phyloP scores from a whole-genome alignment of 2,329 filamentous ascomycete species.

The Fusarium camptoceras region DNA sequence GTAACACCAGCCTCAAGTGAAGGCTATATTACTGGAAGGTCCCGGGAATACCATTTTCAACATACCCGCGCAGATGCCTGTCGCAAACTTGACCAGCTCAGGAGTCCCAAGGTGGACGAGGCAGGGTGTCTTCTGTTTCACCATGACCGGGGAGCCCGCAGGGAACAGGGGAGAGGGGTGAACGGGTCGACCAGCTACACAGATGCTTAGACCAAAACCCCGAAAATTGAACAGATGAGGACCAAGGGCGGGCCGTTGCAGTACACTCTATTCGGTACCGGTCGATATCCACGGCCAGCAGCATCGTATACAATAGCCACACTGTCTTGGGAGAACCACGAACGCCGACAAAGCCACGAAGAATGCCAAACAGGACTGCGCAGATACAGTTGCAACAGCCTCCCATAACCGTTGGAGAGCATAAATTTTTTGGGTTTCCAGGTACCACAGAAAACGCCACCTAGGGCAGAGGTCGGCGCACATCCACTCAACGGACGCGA shows the following conservation, averaged over 20 bases:
- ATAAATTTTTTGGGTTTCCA: slow-evolving; percentile 20
- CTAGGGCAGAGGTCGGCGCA: slow-evolving; percentile 22
- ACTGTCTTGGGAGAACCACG: slow-evolving; percentile 25
- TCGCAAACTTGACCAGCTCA: slow-evolving; percentile 60
- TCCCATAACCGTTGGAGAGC: slow-evolving; percentile 20
- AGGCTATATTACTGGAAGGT: slow-evolving; percentile 26
- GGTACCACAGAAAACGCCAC: slow-evolving; percentile 26
- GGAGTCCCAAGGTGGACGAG: slow-evolving; percentile 58
- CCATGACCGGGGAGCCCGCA: slow-evolving; percentile 56
- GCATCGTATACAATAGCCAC: slow-evolving; percentile 42
- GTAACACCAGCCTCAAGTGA: slow-evolving; percentile 44
- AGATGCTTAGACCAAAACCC: slow-evolving; percentile 36
- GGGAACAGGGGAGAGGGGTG: slow-evolving; percentile 43
- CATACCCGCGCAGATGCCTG: slow-evolving; percentile 46
- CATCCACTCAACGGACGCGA: slow-evolving; percentile 37
- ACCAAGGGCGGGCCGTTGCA: slow-evolving; percentile 46
- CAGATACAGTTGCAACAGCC: slow-evolving; percentile 15
- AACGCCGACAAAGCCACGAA: slow-evolving; percentile 13
- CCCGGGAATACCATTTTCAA: slow-evolving; percentile 41
- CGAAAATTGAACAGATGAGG: slow-evolving; percentile 34
- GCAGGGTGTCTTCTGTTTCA: slow-evolving; percentile 66
- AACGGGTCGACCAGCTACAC: slow-evolving; percentile 31
- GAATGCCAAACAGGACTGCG: slow-evolving; percentile 6
- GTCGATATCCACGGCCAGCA: slow-evolving; percentile 27
- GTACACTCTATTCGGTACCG: slow-evolving; percentile 35